These are phyloP conservation scores for Corylus avellana DNA, from an alignment of 306 rosid species.

Conservation along the genomic window DNA sequence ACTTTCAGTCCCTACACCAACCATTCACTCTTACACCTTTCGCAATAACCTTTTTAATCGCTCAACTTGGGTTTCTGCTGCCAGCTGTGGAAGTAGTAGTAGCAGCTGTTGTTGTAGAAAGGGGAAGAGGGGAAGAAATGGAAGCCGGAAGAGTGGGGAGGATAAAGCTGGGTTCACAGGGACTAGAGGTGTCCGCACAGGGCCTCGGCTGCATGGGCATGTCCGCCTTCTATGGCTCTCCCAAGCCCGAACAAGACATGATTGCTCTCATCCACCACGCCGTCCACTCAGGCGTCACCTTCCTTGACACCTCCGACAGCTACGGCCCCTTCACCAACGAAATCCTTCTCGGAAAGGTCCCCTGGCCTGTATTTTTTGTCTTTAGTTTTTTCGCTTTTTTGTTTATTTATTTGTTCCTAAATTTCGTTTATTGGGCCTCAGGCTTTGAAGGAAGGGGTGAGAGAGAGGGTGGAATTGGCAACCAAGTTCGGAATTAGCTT, in stretches of 20 bases:
- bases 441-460: conserved; percentile 47
- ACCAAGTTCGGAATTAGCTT: conserved; percentile 50
- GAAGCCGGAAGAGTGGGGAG: conserved; percentile 12
- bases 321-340: conserved; percentile 36
- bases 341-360: conserved; percentile 44
- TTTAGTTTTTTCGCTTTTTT: not conserved
- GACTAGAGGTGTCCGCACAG: conserved; percentile 48
- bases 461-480: conserved; percentile 54
- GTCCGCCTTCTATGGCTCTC: conserved; percentile 64
- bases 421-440: not conserved
- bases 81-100: not conserved
- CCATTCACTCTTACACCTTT: no score
- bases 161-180: conserved; percentile 44
- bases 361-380: not conserved
- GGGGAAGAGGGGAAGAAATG: not conserved
- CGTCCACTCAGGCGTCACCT: conserved; percentile 38
- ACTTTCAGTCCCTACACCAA: no score
- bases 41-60: no score
- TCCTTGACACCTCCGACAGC: conserved; percentile 48
- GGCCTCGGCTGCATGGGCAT: conserved; percentile 68
- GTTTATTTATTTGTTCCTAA: not conserved
- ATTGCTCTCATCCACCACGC: conserved; percentile 44
- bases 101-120: not conserved
- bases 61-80: no score
- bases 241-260: conserved; percentile 58